Evolutionary conservation across 2,329 filamentous ascomycete species (phyloP), one percentile per base, ranked within the genome.

Genomic region (Cladobotryum protrusum): DNA sequence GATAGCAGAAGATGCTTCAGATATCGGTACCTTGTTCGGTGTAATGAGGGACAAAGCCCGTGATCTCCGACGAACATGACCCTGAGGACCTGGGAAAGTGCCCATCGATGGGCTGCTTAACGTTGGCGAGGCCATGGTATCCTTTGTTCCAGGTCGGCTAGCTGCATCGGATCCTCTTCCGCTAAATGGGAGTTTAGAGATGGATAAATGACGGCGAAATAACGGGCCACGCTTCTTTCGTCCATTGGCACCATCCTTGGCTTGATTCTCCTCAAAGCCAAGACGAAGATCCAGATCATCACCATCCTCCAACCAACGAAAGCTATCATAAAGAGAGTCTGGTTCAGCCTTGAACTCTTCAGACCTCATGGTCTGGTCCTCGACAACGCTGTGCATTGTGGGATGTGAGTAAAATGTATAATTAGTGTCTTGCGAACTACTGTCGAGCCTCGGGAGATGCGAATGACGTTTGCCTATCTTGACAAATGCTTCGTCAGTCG

Each of bases 271-370:
- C 61, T 89, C 83, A 32, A 89, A 68, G 35, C 76, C 77, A 35
- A 91, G 73, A 41, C 78, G 74, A 19, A 85, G 66, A 58, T 91
- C 85, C 32, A 91, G 70, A 47, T 86, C 79, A 15, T 84, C 78
- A 47, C 87, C 82, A 50, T 88, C 83, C 29, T 90, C 85, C 20
- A 89, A 71, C 85, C 86, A 89, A 44, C 82, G 76, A 57, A 89
- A 86, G 61, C 77, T 84, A 54, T 89, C 82, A 45, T 81, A 79
- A 50, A 87, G 72, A 1, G 78, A 77, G 45, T 79, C 74, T 34
- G 77, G 68, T 57, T 77, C 61, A 29, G 57, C 58, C 4, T 55
- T 55, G 24, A 39, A 18, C 32, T 57, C 58, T 19, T 56, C 45
- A 17, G 50, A 53, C 19, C 47, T 45, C 20, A 43, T 49, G 19